Conservation (phyloP, 1,284 basidiomycete species). For the Austropuccinia psidii region DNA sequence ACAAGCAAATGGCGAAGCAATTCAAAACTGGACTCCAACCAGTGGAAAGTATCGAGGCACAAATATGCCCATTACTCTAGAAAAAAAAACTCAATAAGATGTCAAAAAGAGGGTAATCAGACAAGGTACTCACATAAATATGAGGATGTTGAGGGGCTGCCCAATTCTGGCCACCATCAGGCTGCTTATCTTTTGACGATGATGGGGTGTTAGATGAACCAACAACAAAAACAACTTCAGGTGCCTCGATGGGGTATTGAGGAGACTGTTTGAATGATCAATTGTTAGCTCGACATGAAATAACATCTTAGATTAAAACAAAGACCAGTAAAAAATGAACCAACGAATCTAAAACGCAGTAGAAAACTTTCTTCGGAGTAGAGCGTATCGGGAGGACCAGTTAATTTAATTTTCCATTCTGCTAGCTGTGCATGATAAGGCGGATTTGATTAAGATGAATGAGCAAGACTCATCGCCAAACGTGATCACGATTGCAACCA, state of each 20-base stretch:
- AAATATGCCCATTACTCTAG: slow-evolving; percentile 51
- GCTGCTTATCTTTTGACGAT: neutral
- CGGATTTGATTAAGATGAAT: slow-evolving; percentile 39
- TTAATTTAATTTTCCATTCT: slow-evolving; percentile 28
- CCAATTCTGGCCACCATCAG: slow-evolving; percentile 3
- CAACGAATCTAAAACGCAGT: slow-evolving; percentile 26
- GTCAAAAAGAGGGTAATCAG: too few relatives aligned
- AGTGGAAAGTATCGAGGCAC: slow-evolving; percentile 71
- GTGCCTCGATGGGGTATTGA: slow-evolving; percentile 32
- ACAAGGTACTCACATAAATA: slow-evolving; percentile 12
- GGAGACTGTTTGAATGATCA: slow-evolving; percentile 10
- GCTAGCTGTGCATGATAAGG: slow-evolving; percentile 42
- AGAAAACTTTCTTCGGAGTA: slow-evolving; percentile 22
- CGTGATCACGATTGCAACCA: too few relatives aligned
- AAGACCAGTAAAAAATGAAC: neutral
- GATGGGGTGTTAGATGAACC: neutral
- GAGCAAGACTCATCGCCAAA: too few relatives aligned
- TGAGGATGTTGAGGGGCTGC: slow-evolving; percentile 30
- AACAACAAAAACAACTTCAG: slow-evolving; percentile 30
- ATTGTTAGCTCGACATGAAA: neutral
- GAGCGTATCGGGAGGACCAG: slow-evolving; percentile 30
- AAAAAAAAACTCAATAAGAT: neutral
- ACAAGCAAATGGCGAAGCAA: slow-evolving; percentile 31
- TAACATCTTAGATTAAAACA: neutral
- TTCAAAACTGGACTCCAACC: slow-evolving; percentile 78